Base-by-base conservation (phyloP, 352 stramenopile species). In the Phytophthora fragariaefolia region DNA sequence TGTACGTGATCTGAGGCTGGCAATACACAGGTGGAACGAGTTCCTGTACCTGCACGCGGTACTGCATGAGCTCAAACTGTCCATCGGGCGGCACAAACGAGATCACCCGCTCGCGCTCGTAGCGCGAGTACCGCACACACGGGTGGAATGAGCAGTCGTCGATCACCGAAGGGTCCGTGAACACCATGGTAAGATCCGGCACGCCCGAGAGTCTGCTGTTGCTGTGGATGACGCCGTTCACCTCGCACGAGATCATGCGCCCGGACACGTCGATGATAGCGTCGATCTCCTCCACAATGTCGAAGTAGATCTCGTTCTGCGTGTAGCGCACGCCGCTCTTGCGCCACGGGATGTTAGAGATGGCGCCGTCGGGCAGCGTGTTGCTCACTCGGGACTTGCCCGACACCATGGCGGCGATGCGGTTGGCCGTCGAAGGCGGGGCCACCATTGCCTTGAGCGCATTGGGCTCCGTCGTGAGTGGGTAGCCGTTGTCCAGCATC, bases 261-360 rank as follows among this genome's bases (percentile, higher is more conserved):
- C 93, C 93, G 42, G 90, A 95, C 26, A 83, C 77, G 71, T 97
- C 92, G 20, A 99, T 74, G 76, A 99, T 99, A n/a, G 94, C 93
- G 80, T 99, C 96, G 27, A 99, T 92, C 74, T 98, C 96, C 80
- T 99, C 97, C 0, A 99, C 84, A 72, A 99, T 98, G 74, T 99
- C 97, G 62, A 99, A 96, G 77, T 99, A 99, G 51, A 99, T 98
- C 82, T 99, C 97, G 83, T 99, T 99, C 67, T 93, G 87, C 50
- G 86, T 92, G 77, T 99, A 99, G 46, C 90, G 90, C 53, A 99
- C 97, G 54, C 91, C 96, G 48, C 89, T 94, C 66, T 98, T 98
- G 66, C 97, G 84, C 97, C 97, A 99, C 22, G 97, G 97, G 77
- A 99, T 99, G 73, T 96, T 98, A 30, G 91, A 98, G 26, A 98